Evolutionary conservation across 2,329 filamentous ascomycete genomes (phyloP), one percentile per base, ranked within the genome.

Genomic region (Apiospora arundinis): DNA sequence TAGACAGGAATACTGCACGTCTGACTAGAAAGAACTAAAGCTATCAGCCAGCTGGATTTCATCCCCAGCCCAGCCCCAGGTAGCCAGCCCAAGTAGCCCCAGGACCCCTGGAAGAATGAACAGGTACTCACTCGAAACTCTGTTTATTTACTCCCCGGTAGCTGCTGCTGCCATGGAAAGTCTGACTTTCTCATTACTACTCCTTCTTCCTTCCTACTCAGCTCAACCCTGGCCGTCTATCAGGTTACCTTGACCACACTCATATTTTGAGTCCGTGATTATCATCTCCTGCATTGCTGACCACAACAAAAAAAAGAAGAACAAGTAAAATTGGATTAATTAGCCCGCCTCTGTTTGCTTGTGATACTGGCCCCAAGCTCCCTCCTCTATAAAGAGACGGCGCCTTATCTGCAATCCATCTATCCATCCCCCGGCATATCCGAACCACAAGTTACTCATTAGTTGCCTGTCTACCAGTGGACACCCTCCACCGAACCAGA

Each of bases 91-190:
- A 32, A 6, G 6, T 32, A 32, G 6, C 32, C 32, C 32, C 3
- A 32, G 46, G 23, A 5, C 11, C 52, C 52, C 52, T 60, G 52
- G 28, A 32, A 60, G 52, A 60, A 37, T 32, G 28, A 28, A 25
- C 23, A 52, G 48, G 12, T 23, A 12, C n/a, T 21, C 48, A 23
- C 48, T 37, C 4, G 52, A 32, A 63, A 63, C 18, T 63, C 28
- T 63, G 56, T 63, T 63, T 40, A 63, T 63, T 63, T 63, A 63
- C 56, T 63, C 40, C 56, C 56, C 56, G 14, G 56, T 63, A 63
- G 56, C 56, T 63, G 56, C 56, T 56, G 49, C 49, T 28, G 25
- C 25, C 32, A 23, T 63, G 56, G 56, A 37, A 23, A 40, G 56
- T 40, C 56, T 40, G 56, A 23, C 56, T 63, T 37, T 32, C 52